Evolutionary conservation across 768 basidiomycete species (phyloP).

Genomic region (Tylopilus intermedius): DNA sequence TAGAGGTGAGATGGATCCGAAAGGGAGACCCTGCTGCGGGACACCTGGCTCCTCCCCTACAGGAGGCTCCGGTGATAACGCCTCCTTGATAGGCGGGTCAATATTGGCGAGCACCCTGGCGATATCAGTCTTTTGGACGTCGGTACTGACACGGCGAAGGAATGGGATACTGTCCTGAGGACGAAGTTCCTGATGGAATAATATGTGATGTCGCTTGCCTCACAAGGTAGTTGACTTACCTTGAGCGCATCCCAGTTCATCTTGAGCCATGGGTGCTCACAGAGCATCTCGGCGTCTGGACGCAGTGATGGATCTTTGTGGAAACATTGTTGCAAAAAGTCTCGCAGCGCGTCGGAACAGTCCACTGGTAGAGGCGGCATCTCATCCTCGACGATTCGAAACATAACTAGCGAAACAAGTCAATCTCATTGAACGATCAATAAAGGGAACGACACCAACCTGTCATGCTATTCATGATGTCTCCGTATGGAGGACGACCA

Average conservation of each 20-base stretch:
- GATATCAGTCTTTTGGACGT: conserved; percentile 69
- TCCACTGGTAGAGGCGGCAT: conserved; percentile 82
- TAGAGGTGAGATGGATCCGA: conserved; percentile 30
- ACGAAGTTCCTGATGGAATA: conserved; percentile 57
- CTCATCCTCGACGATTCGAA: conserved; percentile 91
- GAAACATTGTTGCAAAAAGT: conserved; percentile 87
- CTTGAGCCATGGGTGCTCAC: conserved; percentile 89
- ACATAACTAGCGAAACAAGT: conserved; percentile 66
- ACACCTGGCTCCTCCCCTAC: conserved; percentile 38
- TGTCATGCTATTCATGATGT: conserved; percentile 85
- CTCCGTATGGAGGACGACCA: conserved; percentile 86
- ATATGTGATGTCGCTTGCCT: background rate
- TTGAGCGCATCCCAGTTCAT: conserved; percentile 74
- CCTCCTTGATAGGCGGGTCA: conserved; percentile 27
- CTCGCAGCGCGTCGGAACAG: conserved; percentile 67
- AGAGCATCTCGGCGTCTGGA: conserved; percentile 81
- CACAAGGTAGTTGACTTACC: conserved; percentile 38
- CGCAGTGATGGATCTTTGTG: conserved; percentile 78
- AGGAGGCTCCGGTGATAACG: conserved; percentile 43
- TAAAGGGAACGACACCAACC: conserved; percentile 43
- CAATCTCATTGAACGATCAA: background rate
- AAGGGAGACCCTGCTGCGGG: conserved; percentile 36
- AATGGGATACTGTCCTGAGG: conserved; percentile 96
- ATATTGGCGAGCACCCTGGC: conserved; percentile 48
- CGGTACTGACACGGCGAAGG: conserved; percentile 84